Evolutionary conservation across 345 rosid species (phyloP).

Genomic region (Populus pruinosa): DNA sequence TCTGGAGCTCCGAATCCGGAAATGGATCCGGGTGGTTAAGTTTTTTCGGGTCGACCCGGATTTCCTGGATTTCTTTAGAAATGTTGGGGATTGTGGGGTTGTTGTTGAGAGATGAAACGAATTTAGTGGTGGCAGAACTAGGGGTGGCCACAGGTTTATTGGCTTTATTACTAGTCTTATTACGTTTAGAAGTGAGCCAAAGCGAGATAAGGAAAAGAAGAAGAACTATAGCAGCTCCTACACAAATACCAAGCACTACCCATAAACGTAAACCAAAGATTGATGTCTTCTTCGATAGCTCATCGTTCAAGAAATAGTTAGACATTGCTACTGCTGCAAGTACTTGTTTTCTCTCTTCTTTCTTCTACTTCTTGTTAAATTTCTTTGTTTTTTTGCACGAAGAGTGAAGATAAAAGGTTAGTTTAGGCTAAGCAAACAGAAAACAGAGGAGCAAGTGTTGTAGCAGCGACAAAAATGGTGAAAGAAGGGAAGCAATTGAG

Average conservation of each 20-base stretch:
- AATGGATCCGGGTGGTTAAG: slow-evolving; percentile 46
- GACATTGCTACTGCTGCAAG: slow-evolving; percentile 40
- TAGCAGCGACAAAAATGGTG: neutral
- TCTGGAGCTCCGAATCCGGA: slow-evolving; percentile 33
- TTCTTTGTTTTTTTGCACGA: neutral
- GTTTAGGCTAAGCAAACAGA: neutral
- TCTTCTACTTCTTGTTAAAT: neutral
- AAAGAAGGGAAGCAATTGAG: neutral
- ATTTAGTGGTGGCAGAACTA: neutral
- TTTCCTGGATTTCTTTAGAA: slow-evolving; percentile 78
- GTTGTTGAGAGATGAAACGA: neutral
- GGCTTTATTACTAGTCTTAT: slow-evolving; percentile 26
- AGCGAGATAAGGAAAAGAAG: slow-evolving; percentile 78
- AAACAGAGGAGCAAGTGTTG: neutral
- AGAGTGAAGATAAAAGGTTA: neutral
- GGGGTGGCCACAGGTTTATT: slow-evolving; percentile 12
- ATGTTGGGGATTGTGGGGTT: slow-evolving; percentile 58
- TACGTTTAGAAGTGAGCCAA: slow-evolving; percentile 74
- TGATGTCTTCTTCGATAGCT: slow-evolving; percentile 58
- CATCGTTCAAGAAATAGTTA: slow-evolving; percentile 57
- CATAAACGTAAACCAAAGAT: slow-evolving; percentile 61
- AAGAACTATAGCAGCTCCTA: slow-evolving; percentile 75
- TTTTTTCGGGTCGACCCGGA: slow-evolving; percentile 49
- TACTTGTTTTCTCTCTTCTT: slow-evolving; percentile 7
- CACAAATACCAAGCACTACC: slow-evolving; percentile 82